These are phyloP conservation scores for Nymphaea thermarum DNA, from an alignment of 164 flowering plant species.

Conservation along the genomic window DNA sequence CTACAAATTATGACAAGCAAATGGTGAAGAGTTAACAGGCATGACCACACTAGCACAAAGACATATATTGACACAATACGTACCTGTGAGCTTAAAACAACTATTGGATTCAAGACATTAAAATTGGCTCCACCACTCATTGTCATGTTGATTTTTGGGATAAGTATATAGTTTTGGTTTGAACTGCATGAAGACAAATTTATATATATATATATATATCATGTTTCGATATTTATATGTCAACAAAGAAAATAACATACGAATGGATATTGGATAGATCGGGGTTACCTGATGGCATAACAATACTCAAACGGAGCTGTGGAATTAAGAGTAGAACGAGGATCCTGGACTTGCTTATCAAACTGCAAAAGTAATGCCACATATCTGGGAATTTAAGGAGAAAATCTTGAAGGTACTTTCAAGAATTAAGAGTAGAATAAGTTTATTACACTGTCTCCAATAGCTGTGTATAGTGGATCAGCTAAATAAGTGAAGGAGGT, in stretches of 20 bases:
- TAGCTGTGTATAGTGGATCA: conserved; percentile 61
- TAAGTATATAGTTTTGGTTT: conserved; percentile 2
- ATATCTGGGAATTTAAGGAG: not conserved
- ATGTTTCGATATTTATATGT: not conserved
- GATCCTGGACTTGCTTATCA: conserved; percentile 25
- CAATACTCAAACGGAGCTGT: conserved; percentile 63
- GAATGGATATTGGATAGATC: conserved; percentile 2
- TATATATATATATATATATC: not conserved
- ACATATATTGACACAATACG: not conserved
- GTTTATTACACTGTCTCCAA: conserved; percentile 43
- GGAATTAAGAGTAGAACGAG: conserved; percentile 16
- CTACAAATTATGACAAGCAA: conserved; percentile 18
- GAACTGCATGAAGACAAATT: conserved; percentile 28
- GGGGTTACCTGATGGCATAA: conserved; percentile 41
- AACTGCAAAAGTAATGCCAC: conserved; percentile 43
- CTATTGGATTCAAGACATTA: conserved; percentile 14
- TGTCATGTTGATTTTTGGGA: conserved; percentile 18
- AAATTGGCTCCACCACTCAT: conserved; percentile 25
- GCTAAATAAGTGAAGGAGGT: conserved; percentile 78
- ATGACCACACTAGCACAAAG: not conserved
- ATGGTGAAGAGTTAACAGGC: not conserved
- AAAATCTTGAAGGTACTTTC: not conserved
- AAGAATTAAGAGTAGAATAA: not conserved
- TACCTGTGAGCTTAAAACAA: conserved; percentile 7
- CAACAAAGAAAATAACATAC: not conserved